These are phyloP conservation scores for Pilobolus umbonatus DNA, from an alignment of 192 early-diverging fungal species.

Conservation along the genomic window DNA sequence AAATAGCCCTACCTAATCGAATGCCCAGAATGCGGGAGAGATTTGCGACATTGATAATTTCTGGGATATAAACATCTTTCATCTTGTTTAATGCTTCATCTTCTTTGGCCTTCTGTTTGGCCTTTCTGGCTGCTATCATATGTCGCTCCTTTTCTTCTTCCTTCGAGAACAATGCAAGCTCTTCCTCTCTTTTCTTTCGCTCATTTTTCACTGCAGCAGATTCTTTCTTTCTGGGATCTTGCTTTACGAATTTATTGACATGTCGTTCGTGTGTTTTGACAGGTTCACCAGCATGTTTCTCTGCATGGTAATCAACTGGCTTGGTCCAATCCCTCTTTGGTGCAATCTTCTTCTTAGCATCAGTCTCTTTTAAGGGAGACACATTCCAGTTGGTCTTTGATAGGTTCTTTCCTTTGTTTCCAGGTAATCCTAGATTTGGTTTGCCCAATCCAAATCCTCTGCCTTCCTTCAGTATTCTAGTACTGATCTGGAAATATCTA, in stretches of 20 bases:
- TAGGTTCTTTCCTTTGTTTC: neutral
- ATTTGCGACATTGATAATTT: slow-evolving; percentile 79
- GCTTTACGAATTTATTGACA: slow-evolving; percentile 25
- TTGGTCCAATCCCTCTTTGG: slow-evolving; percentile 22
- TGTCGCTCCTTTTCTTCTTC: slow-evolving; percentile 17
- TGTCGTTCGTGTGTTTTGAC: slow-evolving; percentile 24
- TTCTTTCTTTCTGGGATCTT: slow-evolving; percentile 13
- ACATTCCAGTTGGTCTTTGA: slow-evolving; percentile 7
- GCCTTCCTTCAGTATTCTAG: neutral
- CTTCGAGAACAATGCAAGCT: slow-evolving; percentile 2
- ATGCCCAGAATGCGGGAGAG: slow-evolving; percentile 76
- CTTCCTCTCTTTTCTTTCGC: slow-evolving; percentile 25
- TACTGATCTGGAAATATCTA: neutral
- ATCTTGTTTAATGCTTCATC: slow-evolving; percentile 26
- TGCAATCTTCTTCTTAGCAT: neutral
- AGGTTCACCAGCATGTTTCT: slow-evolving; percentile 25
- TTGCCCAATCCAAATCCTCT: neutral
- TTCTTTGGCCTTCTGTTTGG: slow-evolving; percentile 20
- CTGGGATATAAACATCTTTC: slow-evolving; percentile 71
- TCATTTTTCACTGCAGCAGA: slow-evolving; percentile 15
- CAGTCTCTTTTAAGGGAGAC: neutral
- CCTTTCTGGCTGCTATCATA: slow-evolving; percentile 10
- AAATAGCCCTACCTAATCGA: slow-evolving; percentile 44
- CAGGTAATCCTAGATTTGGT: neutral
- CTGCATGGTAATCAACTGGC: slow-evolving; percentile 24